Conservation (phyloP, 1,139 yeast genomes). For the Arxiozyma slooffiae region DNA sequence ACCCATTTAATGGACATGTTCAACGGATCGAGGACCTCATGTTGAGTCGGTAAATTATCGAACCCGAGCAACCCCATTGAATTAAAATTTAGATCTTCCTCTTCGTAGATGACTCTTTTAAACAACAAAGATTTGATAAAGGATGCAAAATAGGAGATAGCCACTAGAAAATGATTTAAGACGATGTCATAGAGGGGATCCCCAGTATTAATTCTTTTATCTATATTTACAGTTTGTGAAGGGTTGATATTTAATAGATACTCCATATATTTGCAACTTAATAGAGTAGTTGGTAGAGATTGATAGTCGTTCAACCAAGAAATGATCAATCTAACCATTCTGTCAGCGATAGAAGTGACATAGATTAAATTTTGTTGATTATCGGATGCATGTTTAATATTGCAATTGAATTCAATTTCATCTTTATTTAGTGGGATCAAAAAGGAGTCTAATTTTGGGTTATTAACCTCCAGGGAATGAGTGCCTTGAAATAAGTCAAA, state of each 20-base stretch:
- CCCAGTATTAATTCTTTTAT: conserved; percentile 14
- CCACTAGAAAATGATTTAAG: conserved; percentile 40
- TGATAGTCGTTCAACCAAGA: conserved; percentile 54
- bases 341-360: conserved; percentile 41
- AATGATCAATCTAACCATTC: conserved; percentile 38
- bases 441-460: conserved; percentile 56
- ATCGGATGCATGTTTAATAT: conserved; percentile 14
- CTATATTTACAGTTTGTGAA: neutral
- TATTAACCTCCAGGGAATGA: conserved; percentile 58
- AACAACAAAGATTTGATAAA: conserved; percentile 40
- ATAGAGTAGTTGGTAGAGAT: conserved; percentile 51
- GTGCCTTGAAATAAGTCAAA: conserved; percentile 66
- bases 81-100: conserved; percentile 63
- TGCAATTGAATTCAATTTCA: conserved; percentile 32
- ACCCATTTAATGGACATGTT: conserved; percentile 9
- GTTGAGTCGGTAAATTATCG: conserved; percentile 14
- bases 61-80: conserved; percentile 41
- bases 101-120: conserved; percentile 58
- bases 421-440: conserved; percentile 36
- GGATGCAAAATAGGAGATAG: conserved; percentile 45
- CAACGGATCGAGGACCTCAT: conserved; percentile 8
- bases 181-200: conserved; percentile 38
- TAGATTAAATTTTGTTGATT: conserved; percentile 28
- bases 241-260: conserved; percentile 31
- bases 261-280: conserved; percentile 58